Evolutionary conservation across 2,329 filamentous ascomycete genomes (phyloP).

Genomic region (Talaromyces rugulosus): DNA sequence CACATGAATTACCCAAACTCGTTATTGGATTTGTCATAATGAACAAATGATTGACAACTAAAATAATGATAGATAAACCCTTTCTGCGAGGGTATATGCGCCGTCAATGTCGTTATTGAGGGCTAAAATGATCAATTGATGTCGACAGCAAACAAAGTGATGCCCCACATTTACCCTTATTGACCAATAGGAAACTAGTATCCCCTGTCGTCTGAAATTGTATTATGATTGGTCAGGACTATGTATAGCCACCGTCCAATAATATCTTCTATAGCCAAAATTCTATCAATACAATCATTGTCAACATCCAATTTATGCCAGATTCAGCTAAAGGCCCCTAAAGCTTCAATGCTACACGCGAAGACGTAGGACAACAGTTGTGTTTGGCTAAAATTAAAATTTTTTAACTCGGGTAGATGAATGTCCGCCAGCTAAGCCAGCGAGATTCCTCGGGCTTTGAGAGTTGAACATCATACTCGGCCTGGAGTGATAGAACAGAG

Average conservation of each 20-base stretch:
- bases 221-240: not conserved
- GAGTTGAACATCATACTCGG: no score
- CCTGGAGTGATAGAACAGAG: no score
- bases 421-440: no score
- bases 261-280: not conserved
- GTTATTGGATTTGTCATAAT: no score
- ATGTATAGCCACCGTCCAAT: not conserved
- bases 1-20: no score
- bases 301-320: no score
- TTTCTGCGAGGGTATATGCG: not conserved
- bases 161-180: not conserved
- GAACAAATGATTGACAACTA: no score
- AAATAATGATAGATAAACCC: no score
- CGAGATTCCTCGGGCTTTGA: no score
- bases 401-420: no score
- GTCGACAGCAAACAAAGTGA: not conserved
- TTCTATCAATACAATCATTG: not conserved
- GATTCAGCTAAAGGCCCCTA: no score
- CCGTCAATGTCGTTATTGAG: not conserved
- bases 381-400: no score
- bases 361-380: not conserved
- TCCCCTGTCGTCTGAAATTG: not conserved
- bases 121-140: not conserved
- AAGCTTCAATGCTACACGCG: not conserved
- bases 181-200: not conserved